Base-by-base conservation (phyloP, 1,139 yeast genomes). In the Magnusiomyces ingens region DNA sequence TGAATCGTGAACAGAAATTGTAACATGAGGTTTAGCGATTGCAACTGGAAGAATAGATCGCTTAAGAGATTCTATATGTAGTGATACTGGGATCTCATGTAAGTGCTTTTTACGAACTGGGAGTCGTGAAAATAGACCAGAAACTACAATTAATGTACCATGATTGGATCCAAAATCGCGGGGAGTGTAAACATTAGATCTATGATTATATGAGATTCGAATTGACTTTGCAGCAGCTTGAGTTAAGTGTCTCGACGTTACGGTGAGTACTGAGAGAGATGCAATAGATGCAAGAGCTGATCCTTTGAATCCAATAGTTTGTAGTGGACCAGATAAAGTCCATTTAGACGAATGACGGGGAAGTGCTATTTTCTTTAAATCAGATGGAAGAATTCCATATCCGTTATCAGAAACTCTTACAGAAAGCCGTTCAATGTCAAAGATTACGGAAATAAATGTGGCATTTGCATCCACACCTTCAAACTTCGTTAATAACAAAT, bases 91-190 rank as follows among this genome's bases (percentile, higher is more conserved):
- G 2, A 61, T 56, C 4, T 63, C 59, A n/a, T 62, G 43, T 1
- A 70, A 47, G 10, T 68, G 69, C 10, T 57, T 59, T 43, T 75
- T 70, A 32, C 96, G 70, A 1, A 86, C 90, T 0, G 91, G 90
- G 1, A 80, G 52, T 42, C 71, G 73, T 18, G 72, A 67, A 63
- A 84, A 84, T 18, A 86, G 54, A 54, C 79, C 76, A 3, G 70
- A 62, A 0, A 80, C 76, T 0, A 66, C 55, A 1, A 84, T 75
- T 0, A 65, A 58, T 0, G 94, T 83, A 0, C 95, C 94, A 10
- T 64, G 59, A n/a, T n/a, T 12, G 4, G 52, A 41, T 11, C 37
- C 45, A 8, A 47, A 50, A 35, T 37, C 51, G 26, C 42, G 48
- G 48, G 48, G 15, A 26, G 45, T 44, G 50, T 43, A 63, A 11